phyloP scores from a whole-genome alignment of 2,329 filamentous ascomycete genomes.

The Trichoderma semiorbis region DNA sequence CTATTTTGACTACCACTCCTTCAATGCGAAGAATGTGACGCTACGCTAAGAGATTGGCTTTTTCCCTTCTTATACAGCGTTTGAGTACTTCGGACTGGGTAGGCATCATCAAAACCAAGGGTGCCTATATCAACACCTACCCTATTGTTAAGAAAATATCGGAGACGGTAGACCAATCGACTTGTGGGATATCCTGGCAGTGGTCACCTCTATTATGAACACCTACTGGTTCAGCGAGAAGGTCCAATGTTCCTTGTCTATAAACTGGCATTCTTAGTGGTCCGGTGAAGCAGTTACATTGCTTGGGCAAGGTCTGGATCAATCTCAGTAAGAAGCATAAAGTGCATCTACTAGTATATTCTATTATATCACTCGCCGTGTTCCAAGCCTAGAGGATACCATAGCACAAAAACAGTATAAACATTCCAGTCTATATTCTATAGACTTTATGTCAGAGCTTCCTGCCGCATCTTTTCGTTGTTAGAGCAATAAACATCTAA shows the following conservation, averaged over 20 bases:
- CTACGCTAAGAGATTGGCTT: not conserved
- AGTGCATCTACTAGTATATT: too few species aligned
- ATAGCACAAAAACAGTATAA: not conserved
- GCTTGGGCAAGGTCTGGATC: too few species aligned
- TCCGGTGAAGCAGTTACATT: too few species aligned
- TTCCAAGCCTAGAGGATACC: not conserved
- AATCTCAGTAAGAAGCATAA: too few species aligned
- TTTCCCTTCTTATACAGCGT: not conserved
- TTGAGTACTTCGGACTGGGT: not conserved
- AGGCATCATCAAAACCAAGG: not conserved
- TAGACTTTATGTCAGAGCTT: not conserved
- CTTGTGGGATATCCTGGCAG: not conserved
- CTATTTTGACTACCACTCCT: not conserved
- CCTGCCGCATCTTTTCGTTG: not conserved
- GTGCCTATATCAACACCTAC: not conserved
- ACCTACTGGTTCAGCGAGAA: too few species aligned
- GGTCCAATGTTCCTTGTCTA: too few species aligned
- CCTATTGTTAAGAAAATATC: not conserved
- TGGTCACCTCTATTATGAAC: too few species aligned
- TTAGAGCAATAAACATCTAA: not conserved
- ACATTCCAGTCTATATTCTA: not conserved
- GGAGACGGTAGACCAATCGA: not conserved
- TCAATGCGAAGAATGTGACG: not conserved
- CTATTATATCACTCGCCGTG: not conserved
- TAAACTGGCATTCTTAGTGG: too few species aligned